Conservation (phyloP, 2,329 filamentous ascomycete genomes). For the Colletotrichum aenigma region DNA sequence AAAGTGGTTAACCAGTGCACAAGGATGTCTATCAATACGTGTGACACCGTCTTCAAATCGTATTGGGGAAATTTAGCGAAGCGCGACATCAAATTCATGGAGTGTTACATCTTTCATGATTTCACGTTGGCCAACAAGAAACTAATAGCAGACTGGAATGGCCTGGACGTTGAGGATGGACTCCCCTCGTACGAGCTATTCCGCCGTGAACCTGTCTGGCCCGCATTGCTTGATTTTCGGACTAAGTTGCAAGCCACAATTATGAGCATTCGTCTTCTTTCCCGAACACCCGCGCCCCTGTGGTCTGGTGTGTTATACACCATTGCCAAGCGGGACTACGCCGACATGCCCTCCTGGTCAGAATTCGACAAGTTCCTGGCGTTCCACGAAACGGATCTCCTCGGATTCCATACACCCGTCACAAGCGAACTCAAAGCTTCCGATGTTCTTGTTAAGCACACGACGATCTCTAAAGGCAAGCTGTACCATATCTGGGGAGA, state of each 20-base stretch:
- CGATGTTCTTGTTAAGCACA: not conserved
- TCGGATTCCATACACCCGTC: not conserved
- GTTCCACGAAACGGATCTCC: not conserved
- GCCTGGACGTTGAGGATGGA: too few relatives aligned
- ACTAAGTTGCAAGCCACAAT: not conserved
- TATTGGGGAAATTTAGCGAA: not conserved
- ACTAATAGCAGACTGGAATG: too few relatives aligned
- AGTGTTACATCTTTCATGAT: not conserved
- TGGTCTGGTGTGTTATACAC: not conserved
- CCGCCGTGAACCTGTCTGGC: not conserved
- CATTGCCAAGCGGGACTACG: not conserved
- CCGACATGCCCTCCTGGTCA: not conserved
- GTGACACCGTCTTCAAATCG: not conserved
- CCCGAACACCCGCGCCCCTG: not conserved
- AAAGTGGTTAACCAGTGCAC: not conserved
- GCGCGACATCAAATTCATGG: not conserved
- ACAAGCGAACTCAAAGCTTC: not conserved
- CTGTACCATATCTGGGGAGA: not conserved
- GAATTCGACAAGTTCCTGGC: not conserved
- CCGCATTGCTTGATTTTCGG: not conserved
- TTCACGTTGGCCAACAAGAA: not conserved
- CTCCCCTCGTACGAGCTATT: not conserved
- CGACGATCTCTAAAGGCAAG: not conserved
- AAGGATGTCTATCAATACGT: not conserved
- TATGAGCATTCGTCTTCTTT: not conserved